These are phyloP conservation scores for Zanthoxylum bungeanum DNA, from an alignment of 345 rosid genomes.

Conservation along the genomic window DNA sequence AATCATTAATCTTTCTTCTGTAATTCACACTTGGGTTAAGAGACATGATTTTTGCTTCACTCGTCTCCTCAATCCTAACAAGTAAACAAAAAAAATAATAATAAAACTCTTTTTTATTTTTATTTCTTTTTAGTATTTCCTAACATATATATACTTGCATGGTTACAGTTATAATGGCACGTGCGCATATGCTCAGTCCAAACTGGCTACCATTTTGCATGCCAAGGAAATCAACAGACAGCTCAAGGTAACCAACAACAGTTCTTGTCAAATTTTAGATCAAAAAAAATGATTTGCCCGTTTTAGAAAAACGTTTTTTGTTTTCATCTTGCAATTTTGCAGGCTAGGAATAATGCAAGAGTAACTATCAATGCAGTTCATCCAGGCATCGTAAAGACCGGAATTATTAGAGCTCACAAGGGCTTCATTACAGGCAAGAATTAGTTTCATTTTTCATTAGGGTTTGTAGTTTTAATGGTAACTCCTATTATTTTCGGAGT, in stretches of 20 bases:
- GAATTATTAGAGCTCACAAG: conserved; percentile 81
- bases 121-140: neutral
- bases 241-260: conserved; percentile 68
- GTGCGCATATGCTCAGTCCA: conserved; percentile 86
- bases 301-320: neutral
- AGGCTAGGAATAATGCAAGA: conserved; percentile 75
- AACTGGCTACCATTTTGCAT: conserved; percentile 78
- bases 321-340: conserved; percentile 26
- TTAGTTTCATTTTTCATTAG: neutral
- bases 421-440: conserved; percentile 70
- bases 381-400: conserved; percentile 94
- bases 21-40: conserved; percentile 84
- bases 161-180: conserved; percentile 72
- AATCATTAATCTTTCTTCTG: conserved; percentile 90
- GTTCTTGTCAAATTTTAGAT: too few relatives aligned
- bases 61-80: conserved; percentile 61
- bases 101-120: too few relatives aligned
- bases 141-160: neutral
- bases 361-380: conserved; percentile 90
- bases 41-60: conserved; percentile 58
- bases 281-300: neutral
- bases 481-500: too few relatives aligned
- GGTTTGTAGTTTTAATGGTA: too few relatives aligned
- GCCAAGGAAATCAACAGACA: conserved; percentile 73
- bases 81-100: too few relatives aligned